A percentile compares a stretch with the other conserved stretches of the same genome.
Evolutionary conservation across 139 green algal species (phyloP).

Genomic region (Chlorella vulgaris): DNA sequence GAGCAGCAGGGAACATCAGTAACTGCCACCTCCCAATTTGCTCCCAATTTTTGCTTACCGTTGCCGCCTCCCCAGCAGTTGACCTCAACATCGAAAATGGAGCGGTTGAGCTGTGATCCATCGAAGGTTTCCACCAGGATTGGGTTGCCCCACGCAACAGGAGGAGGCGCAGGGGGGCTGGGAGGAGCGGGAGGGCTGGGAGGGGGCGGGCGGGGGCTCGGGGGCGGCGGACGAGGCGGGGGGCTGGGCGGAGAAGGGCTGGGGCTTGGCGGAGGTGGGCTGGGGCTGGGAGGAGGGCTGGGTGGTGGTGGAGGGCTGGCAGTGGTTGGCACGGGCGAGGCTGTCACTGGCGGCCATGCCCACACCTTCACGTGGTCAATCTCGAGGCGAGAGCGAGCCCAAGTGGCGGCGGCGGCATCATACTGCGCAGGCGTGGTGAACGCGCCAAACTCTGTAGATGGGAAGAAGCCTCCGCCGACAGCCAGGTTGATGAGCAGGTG

Average conservation of each 20-base stretch:
- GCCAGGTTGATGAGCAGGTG: constrained; percentile 39
- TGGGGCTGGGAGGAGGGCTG: too few species aligned
- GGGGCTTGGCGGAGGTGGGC: too few species aligned
- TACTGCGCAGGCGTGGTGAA: background rate
- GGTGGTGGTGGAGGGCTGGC: too few species aligned
- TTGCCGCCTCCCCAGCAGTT: constrained; percentile 29
- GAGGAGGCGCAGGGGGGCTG: background rate
- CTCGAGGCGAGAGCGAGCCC: background rate
- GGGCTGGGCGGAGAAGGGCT: background rate
- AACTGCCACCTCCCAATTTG: background rate
- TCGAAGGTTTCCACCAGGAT: background rate
- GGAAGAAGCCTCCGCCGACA: constrained; percentile 34
- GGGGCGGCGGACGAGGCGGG: background rate
- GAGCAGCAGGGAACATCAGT: background rate
- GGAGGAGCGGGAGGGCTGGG: background rate
- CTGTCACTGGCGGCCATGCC: constrained; percentile 4
- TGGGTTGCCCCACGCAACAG: background rate
- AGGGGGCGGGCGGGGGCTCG: background rate
- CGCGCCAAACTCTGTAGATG: background rate
- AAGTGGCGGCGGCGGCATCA: background rate
- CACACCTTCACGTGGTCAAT: constrained; percentile 20
- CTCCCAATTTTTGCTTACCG: background rate
- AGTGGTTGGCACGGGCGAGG: background rate
- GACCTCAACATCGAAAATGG: background rate
- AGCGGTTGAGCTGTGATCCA: background rate